Conservation (phyloP, 495 filamentous ascomycete species). For the Pyrenopolyporus hunteri region DNA sequence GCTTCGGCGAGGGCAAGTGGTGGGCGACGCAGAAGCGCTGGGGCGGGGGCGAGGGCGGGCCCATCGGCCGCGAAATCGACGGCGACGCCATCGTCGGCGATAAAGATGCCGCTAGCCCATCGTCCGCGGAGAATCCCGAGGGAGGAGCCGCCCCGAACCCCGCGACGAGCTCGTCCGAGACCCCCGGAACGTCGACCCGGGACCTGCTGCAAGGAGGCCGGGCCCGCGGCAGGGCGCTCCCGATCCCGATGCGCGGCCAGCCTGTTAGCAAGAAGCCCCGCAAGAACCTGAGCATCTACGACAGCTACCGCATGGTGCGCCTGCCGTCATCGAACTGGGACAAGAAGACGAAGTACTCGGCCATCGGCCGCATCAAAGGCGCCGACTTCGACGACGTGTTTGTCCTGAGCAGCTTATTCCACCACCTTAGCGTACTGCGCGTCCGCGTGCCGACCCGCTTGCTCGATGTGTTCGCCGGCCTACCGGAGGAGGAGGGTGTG, state of each 20-base stretch:
- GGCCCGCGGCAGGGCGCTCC: neutral
- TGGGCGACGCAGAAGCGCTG: conserved; percentile 77
- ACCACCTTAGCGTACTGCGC: conserved; percentile 78
- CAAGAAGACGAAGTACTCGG: conserved; percentile 71
- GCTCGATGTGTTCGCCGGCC: conserved; percentile 58
- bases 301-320: conserved; percentile 63
- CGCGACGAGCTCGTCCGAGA: too few relatives aligned
- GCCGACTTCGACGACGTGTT: conserved; percentile 70
- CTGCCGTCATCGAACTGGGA: conserved; percentile 77
- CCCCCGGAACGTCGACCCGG: too few relatives aligned
- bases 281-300: conserved; percentile 58
- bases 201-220: neutral
- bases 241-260: conserved; percentile 52
- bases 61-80: conserved; percentile 62
- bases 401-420: conserved; percentile 79
- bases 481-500: conserved; percentile 20
- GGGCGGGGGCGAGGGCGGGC: conserved; percentile 73
- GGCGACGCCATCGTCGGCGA: conserved; percentile 50
- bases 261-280: conserved; percentile 52
- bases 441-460: conserved; percentile 73
- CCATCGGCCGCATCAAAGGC: conserved; percentile 66
- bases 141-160: neutral
- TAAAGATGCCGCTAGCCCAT: conserved; percentile 44
- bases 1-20: conserved; percentile 78
- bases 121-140: neutral